These are phyloP conservation scores for Exsudoporus floridanus DNA, from an alignment of 1,284 basidiomycete genomes.

Conservation along the genomic window DNA sequence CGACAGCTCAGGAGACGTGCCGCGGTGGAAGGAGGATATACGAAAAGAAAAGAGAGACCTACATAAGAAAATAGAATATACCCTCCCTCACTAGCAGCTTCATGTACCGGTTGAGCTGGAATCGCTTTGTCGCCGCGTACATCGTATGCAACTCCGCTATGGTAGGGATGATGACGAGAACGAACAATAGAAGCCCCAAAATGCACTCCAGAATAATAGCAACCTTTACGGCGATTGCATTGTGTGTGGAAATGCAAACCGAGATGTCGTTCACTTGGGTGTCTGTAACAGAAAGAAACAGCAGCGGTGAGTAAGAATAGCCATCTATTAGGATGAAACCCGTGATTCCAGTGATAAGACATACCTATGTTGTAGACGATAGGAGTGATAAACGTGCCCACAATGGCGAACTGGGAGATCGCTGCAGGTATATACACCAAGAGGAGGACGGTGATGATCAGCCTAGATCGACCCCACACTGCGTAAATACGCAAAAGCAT, in stretches of 20 bases:
- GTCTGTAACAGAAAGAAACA: too few relatives aligned
- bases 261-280: background rate
- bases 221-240: background rate
- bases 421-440: background rate
- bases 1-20: too few relatives aligned
- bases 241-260: background rate
- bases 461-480: background rate
- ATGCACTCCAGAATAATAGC: background rate
- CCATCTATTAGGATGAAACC: background rate
- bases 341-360: background rate
- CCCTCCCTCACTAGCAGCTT: conserved; percentile 5
- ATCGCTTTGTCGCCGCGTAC: background rate
- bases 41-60: background rate
- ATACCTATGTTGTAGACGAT: background rate
- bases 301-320: background rate
- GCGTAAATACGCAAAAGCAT: conserved; percentile 1
- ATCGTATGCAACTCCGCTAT: background rate
- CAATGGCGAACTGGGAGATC: background rate
- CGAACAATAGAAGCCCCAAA: background rate
- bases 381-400: background rate
- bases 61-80: conserved; percentile 8
- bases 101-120: conserved; percentile 8
- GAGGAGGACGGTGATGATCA: background rate
- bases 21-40: too few relatives aligned
- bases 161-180: background rate